These are phyloP conservation scores for Periglandula ipomoeae DNA, from an alignment of 2,329 filamentous ascomycete genomes.

Conservation along the genomic window DNA sequence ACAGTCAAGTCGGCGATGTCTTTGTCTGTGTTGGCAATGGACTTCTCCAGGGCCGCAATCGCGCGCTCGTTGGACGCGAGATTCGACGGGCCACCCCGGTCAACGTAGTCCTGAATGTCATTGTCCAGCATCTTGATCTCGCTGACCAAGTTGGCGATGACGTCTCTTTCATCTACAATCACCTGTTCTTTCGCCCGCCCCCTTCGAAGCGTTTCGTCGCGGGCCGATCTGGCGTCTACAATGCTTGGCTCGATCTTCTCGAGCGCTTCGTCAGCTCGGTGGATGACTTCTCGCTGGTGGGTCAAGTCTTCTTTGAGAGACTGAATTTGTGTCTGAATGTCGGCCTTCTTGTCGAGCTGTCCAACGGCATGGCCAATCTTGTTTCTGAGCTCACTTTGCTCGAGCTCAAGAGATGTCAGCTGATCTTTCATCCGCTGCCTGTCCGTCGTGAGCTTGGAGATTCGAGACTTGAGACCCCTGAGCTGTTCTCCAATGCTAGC, in stretches of 20 bases:
- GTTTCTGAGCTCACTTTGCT: constrained; percentile 64
- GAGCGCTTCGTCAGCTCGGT: constrained; percentile 62
- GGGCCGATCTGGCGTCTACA: constrained; percentile 62
- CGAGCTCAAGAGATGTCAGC: constrained; percentile 64
- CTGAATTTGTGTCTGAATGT: constrained; percentile 61
- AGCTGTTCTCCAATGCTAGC: constrained; percentile 58
- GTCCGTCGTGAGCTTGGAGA: constrained; percentile 58
- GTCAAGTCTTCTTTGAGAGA: constrained; percentile 59
- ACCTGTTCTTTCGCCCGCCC: constrained; percentile 65
- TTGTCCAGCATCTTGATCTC: constrained; percentile 66
- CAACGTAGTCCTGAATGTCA: constrained; percentile 72
- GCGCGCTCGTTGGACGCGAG: constrained; percentile 61
- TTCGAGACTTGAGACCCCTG: constrained; percentile 50
- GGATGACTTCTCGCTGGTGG: constrained; percentile 62
- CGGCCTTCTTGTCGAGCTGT: constrained; percentile 73
- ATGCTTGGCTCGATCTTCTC: constrained; percentile 68
- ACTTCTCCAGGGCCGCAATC: constrained; percentile 57
- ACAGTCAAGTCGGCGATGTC: constrained; percentile 59
- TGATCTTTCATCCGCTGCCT: constrained; percentile 61
- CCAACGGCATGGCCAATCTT: constrained; percentile 62
- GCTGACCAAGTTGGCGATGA: constrained; percentile 63
- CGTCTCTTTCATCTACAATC: constrained; percentile 61
- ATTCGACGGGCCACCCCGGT: constrained; percentile 63
- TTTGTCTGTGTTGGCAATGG: constrained; percentile 55
- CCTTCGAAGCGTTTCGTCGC: constrained; percentile 66